Conservation (phyloP, 805 yeast species). For the Myxozyma melibiosi region DNA sequence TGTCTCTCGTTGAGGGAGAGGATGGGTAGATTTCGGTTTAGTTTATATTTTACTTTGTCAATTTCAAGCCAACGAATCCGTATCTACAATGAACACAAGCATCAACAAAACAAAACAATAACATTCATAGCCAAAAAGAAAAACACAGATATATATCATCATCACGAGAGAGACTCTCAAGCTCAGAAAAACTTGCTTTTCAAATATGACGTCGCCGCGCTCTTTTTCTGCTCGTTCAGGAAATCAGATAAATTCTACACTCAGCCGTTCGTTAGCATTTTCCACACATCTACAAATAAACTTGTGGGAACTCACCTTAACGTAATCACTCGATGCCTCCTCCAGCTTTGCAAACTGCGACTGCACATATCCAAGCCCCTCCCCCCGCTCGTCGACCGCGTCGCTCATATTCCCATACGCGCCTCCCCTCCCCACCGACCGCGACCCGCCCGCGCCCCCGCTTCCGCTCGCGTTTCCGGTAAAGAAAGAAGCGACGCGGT, state of each 20-base stretch:
- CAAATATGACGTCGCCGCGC: slow-evolving; percentile 27
- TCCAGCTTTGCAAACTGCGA: slow-evolving; percentile 26
- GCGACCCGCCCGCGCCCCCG: neutral
- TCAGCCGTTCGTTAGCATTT: neutral
- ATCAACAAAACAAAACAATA: neutral
- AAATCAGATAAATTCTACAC: slow-evolving; percentile 21
- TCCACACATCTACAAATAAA: neutral
- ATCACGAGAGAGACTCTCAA: too few relatives aligned
- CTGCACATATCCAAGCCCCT: slow-evolving; percentile 27
- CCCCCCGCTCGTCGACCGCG: slow-evolving; percentile 29
- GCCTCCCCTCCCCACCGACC: neutral
- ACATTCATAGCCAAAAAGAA: neutral
- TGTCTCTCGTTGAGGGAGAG: neutral
- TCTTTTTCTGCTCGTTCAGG: slow-evolving; percentile 20
- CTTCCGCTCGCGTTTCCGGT: neutral
- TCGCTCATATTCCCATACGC: slow-evolving; percentile 19
- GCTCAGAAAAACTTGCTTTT: slow-evolving; percentile 27
- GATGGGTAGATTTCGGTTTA: neutral
- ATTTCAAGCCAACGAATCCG: too few relatives aligned
- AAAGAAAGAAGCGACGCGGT: neutral
- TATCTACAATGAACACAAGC: too few relatives aligned
- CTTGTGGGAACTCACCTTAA: slow-evolving; percentile 6
- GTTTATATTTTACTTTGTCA: neutral
- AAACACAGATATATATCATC: neutral
- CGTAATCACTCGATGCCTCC: slow-evolving; percentile 31